Evolutionary conservation across 1,284 basidiomycete species (phyloP).

Genomic region (Cryptococcus hybrid): DNA sequence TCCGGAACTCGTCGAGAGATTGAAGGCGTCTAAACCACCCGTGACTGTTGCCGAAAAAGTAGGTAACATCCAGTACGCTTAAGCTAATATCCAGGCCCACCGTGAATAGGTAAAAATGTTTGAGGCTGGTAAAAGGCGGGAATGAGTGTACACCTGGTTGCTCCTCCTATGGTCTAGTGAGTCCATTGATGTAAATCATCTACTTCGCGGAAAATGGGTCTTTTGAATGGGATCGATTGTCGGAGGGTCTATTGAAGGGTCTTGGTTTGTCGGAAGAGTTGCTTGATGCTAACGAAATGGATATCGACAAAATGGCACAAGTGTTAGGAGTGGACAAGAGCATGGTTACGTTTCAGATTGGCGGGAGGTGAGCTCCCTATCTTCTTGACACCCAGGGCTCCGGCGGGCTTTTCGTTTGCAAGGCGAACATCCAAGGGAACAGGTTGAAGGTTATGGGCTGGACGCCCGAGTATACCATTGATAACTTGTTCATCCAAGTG

Average conservation of each 20-base stretch:
- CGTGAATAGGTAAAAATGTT: background rate
- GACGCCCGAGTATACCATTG: too few relatives aligned
- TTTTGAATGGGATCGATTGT: background rate
- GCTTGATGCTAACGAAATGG: background rate
- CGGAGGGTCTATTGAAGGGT: background rate
- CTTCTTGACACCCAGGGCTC: too few relatives aligned
- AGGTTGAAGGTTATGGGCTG: too few relatives aligned
- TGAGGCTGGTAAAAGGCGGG: background rate
- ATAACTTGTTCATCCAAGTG: too few relatives aligned
- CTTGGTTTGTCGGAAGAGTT: background rate
- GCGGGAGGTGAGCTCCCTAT: background rate
- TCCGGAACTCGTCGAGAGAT: too few relatives aligned
- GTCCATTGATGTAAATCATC: background rate
- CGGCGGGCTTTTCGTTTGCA: too few relatives aligned
- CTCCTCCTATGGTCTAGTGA: conserved; percentile 1
- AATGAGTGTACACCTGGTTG: background rate
- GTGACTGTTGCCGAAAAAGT: too few relatives aligned
- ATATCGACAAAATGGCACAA: background rate
- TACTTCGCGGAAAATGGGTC: background rate
- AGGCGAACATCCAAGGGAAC: too few relatives aligned
- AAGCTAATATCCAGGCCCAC: too few relatives aligned
- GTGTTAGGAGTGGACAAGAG: background rate
- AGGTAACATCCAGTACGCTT: too few relatives aligned
- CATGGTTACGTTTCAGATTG: background rate
- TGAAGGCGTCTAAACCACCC: too few relatives aligned